Conservation (phyloP, 805 yeast species). For the Candida namnaoensis region DNA sequence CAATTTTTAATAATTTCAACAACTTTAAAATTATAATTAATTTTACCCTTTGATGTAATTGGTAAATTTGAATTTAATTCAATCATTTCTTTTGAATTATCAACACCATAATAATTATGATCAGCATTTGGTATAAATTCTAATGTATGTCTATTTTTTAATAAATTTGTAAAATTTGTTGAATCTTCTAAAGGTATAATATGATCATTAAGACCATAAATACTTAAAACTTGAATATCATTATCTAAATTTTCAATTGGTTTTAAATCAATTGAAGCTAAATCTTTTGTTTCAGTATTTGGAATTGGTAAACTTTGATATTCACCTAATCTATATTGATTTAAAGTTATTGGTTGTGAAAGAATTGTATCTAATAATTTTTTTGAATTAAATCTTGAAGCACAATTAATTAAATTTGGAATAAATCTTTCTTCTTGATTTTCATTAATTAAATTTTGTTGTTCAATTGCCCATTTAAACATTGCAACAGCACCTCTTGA, state of each 20-base stretch:
- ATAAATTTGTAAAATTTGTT: conserved; percentile 44
- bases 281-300: conserved; percentile 38
- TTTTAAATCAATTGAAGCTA: conserved; percentile 38
- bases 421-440: conserved; percentile 31
- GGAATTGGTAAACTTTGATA: conserved; percentile 34
- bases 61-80: conserved; percentile 30
- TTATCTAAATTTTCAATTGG: conserved; percentile 30
- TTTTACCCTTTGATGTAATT: conserved; percentile 30
- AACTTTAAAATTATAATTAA: conserved; percentile 54
- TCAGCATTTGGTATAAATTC: conserved; percentile 60
- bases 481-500: conserved; percentile 74
- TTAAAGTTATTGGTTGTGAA: conserved; percentile 9
- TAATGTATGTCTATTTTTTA: conserved; percentile 49
- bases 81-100: conserved; percentile 20
- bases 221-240: conserved; percentile 47
- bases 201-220: conserved; percentile 65
- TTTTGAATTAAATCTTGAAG: conserved; percentile 56
- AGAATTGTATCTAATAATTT: conserved; percentile 34
- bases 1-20: conserved; percentile 39
- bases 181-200: conserved; percentile 61
- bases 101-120: conserved; percentile 66
- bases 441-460: conserved; percentile 26
- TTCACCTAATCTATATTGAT: conserved; percentile 43
- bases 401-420: conserved; percentile 63
- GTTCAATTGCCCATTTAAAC: conserved; percentile 58